These are phyloP conservation scores for Pyrus communis DNA, from an alignment of 306 rosid species.

Conservation along the genomic window DNA sequence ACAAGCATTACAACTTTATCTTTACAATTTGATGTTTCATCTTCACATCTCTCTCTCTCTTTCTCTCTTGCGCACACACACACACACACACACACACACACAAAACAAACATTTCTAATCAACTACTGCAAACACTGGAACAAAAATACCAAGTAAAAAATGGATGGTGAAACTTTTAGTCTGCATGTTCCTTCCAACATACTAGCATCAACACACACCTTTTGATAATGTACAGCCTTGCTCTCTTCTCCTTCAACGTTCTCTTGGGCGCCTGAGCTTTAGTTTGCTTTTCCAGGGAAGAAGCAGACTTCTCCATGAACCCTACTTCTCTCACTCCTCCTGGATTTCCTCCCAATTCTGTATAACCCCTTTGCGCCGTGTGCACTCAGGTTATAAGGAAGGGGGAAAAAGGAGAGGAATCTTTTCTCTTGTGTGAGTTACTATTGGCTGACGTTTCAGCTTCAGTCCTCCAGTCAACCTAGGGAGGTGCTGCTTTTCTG, in stretches of 20 bases:
- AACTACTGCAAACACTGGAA: background rate
- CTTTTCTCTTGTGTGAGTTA: slow-evolving; percentile 4
- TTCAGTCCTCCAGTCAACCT: slow-evolving; percentile 18
- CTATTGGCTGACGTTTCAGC: slow-evolving; percentile 2
- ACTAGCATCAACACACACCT: slow-evolving; percentile 35
- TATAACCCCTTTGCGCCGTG: background rate
- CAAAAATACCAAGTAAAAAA: background rate
- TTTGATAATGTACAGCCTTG: slow-evolving; percentile 30
- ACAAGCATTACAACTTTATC: background rate
- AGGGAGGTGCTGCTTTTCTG: slow-evolving; percentile 18
- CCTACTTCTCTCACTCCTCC: background rate
- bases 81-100: background rate
- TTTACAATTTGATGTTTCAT: background rate
- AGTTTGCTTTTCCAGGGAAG: slow-evolving; percentile 14
- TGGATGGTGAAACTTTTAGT: slow-evolving; percentile 11
- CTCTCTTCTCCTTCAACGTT: slow-evolving; percentile 30
- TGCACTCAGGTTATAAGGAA: background rate
- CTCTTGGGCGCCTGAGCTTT: slow-evolving; percentile 7
- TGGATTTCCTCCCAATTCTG: background rate
- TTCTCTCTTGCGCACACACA: background rate
- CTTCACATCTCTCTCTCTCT: background rate
- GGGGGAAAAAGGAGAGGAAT: background rate
- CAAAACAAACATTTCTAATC: background rate
- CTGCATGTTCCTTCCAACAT: slow-evolving; percentile 32
- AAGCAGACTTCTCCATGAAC: slow-evolving; percentile 24